Base-by-base conservation (phyloP, 176 grass and related monocot genomes). In the Chrysopogon serrulatus region DNA sequence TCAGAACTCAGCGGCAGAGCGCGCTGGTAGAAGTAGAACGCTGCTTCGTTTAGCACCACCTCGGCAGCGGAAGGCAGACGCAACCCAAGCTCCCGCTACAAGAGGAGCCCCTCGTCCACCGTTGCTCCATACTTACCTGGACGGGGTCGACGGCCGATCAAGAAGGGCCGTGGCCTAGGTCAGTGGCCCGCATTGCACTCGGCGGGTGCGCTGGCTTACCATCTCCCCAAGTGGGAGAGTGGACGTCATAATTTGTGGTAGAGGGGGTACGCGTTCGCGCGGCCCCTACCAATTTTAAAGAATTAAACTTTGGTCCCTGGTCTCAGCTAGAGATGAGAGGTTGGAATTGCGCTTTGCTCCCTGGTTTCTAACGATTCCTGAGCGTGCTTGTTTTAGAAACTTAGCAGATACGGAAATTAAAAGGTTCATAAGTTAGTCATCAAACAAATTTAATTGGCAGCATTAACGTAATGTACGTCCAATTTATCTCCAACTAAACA, bases 171-270 rank as follows among this genome's bases (percentile, higher is more conserved):
- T 88, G 86, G 83, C 73, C 82, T 88, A 82, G 45, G 40, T 37
- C 15, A 62, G 5, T 75, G 87, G 76, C 68, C 37, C 23, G 21
- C 82, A 89, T 84, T 89, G 87, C 82, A 89, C 82, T 62, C 33
- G 30, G 69, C 10, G 60, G 76, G 69, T 5, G 87, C 40, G 90
- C 4, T 92, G 47, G 74, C 35, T 31, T 85, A 86, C 76, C 87
- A 89, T 85, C 82, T 85, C 30, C 69, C 61, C 71, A 90, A 86
- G 65, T 42, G n/a, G n/a, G n/a, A n/a, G n/a, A n/a, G n/a, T n/a
- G n/a, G n/a, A n/a, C n/a, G n/a, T n/a, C n/a, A n/a, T n/a, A n/a
- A n/a, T n/a, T n/a, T n/a, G n/a, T n/a, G n/a, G n/a, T n/a, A n/a
- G n/a, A n/a, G n/a, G n/a, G n/a, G n/a, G n/a, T n/a, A n/a, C n/a